Evolutionary conservation across 2,329 filamentous ascomycete genomes (phyloP), one percentile per base, ranked within the genome.

Genomic region (Xylaria multiplex): DNA sequence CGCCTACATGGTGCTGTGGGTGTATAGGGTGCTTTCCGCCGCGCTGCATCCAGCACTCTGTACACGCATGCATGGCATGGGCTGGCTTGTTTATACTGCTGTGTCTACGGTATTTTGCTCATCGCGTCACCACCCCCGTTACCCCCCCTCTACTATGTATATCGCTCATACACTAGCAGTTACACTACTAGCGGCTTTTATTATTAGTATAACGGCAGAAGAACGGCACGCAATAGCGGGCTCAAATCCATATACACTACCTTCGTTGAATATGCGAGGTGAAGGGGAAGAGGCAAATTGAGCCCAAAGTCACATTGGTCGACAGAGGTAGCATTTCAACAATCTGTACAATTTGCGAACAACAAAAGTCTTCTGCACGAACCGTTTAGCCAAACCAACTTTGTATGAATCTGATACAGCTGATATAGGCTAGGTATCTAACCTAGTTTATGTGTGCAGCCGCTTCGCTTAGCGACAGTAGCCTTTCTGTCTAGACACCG

Each of bases 101-200:
- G 37, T 40, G 24, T 4, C n/a, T 55, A 55, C 14, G 52, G 40
- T 43, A 30, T 43, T 42, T 43, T 24, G 11, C 37, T 43, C 53
- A 55, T 43, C 53, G 37, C 53, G 53, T 55, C 53, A 55, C 53
- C 16, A 55, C 52, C 52, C 52, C 52, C 52, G 52, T 42, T 55
- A 43, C 37, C 37, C 53, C 13, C 48, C 37, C 37, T 53, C n/a
- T 54, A 40, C n/a, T 14, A 40, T 40, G 37, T 37, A 37, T 37
- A 37, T 37, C 35, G 6, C 35, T 37, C 35, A 37, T 37, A 19
- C 19, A 19, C 19, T 19, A 37, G 35, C 35, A 37, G 11, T 8
- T 37, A 37, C 8, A 8, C 8, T 37, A 37, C 8, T 37, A 37
- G 35, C 8, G 35, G 35, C 6, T 13, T 19, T 37, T 42, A 42